These are phyloP conservation scores for Verticillium longisporum DNA, from an alignment of 2,329 filamentous ascomycete genomes.

Conservation along the genomic window DNA sequence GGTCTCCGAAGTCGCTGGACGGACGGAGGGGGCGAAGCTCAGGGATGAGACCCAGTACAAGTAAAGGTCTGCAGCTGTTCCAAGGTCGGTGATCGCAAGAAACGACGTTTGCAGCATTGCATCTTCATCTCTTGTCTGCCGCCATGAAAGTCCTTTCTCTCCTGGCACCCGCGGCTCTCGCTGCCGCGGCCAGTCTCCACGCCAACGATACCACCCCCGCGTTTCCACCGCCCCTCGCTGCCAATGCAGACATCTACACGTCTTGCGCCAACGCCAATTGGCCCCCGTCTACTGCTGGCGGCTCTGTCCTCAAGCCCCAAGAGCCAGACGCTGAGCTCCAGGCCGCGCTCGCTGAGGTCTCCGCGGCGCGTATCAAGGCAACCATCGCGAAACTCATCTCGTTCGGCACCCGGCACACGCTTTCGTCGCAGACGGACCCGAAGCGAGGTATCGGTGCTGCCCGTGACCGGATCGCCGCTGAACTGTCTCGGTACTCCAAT, in stretches of 20 bases:
- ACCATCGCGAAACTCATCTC: conserved; percentile 46
- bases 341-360: conserved; percentile 19
- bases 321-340: conserved; percentile 13
- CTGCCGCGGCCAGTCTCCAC: conserved; percentile 44
- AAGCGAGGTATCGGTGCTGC: conserved; percentile 49
- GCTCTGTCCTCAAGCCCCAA: conserved; percentile 13
- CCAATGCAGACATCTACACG: conserved; percentile 5
- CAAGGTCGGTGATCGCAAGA: too few species aligned
- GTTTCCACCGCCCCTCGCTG: conserved; percentile 5
- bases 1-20: background rate
- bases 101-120: background rate
- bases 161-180: conserved; percentile 13
- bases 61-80: background rate
- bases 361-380: conserved; percentile 36
- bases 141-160: background rate
- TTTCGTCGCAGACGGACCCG: conserved; percentile 43
- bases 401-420: conserved; percentile 51
- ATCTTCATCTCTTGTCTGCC: background rate
- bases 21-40: background rate
- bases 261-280: conserved; percentile 16
- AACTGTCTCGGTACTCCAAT: conserved; percentile 41
- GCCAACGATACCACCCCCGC: conserved; percentile 7
- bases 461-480: conserved; percentile 45
- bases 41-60: background rate
- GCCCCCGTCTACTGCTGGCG: conserved; percentile 12